phyloP scores from a whole-genome alignment of 257 asterid genomes.

The Capsicum chinense region DNA sequence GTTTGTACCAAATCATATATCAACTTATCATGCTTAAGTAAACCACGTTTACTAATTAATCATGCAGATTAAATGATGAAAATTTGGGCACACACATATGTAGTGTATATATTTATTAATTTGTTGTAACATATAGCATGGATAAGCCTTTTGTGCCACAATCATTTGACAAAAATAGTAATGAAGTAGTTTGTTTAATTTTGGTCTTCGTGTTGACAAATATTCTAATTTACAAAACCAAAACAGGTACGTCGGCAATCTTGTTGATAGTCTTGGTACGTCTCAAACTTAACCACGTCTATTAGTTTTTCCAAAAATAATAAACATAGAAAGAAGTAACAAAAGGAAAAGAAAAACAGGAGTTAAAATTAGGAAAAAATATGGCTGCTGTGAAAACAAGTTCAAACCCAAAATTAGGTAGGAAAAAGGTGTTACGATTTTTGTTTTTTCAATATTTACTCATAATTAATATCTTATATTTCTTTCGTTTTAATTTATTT shows the following conservation, averaged over 20 bases:
- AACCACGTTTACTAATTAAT: no score
- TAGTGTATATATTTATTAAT: not conserved
- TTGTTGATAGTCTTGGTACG: not conserved
- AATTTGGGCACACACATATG: no score
- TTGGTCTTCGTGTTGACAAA: not conserved
- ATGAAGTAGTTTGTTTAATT: slow-evolving; percentile 14
- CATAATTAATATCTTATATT: no score
- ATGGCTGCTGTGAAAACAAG: not conserved
- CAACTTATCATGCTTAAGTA: not conserved
- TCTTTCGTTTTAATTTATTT: no score
- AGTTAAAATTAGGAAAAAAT: not conserved
- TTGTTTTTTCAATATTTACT: no score
- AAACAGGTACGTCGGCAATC: not conserved
- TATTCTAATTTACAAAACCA: not conserved
- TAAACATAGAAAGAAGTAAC: not conserved
- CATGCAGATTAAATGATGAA: not conserved
- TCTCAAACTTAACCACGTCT: slow-evolving; percentile 16
- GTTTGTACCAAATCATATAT: no score
- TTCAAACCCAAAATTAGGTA: not conserved
- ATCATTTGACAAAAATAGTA: not conserved
- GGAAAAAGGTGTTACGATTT: no score
- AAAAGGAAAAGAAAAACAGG: not conserved
- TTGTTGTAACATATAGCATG: not conserved
- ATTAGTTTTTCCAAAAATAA: not conserved
- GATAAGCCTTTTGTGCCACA: not conserved